Conservation (phyloP, 2,329 filamentous ascomycete genomes). For the Emmonsiellopsis sp. region DNA sequence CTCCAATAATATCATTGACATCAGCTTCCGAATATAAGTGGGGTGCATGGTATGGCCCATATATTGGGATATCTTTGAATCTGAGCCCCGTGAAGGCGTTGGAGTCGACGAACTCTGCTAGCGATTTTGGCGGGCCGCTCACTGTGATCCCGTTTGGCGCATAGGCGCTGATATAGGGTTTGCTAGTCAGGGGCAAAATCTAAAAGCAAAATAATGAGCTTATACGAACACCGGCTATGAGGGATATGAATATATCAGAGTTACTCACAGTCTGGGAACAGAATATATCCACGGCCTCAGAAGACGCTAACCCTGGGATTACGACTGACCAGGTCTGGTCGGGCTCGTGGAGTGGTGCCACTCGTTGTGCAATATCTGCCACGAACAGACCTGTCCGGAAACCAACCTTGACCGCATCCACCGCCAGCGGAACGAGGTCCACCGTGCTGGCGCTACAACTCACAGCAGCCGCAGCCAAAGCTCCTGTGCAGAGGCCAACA, state of each 20-base stretch:
- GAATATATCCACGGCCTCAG: neutral
- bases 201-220: neutral
- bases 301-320: neutral
- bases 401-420: constrained; percentile 26
- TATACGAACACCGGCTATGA: neutral
- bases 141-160: neutral
- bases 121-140: neutral
- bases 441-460: constrained; percentile 19
- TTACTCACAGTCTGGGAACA: neutral
- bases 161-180: neutral
- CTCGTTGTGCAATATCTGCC: neutral
- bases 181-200: neutral
- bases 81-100: neutral
- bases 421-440: constrained; percentile 24
- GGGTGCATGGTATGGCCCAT: neutral
- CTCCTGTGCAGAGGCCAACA: constrained; percentile 26
- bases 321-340: neutral
- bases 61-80: neutral
- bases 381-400: constrained; percentile 20
- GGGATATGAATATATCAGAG: neutral
- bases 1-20: neutral
- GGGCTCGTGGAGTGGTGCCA: neutral
- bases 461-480: constrained; percentile 23
- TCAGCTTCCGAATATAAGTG: neutral
- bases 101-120: neutral